phyloP scores from a whole-genome alignment of 164 flowering plant genomes.

The Brasenia schreberi region DNA sequence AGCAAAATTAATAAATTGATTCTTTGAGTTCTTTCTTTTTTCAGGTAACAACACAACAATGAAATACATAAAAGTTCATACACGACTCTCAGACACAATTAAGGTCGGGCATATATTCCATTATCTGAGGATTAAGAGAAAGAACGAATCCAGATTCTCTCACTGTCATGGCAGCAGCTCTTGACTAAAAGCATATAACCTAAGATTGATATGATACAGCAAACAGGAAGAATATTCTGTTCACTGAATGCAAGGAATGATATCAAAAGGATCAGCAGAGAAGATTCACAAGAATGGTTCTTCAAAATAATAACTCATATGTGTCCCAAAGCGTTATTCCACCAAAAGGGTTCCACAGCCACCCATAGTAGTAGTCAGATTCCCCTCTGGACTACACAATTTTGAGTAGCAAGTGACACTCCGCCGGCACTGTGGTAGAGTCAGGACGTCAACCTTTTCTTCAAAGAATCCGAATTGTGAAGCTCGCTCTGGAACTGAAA shows the following conservation, averaged over 20 bases:
- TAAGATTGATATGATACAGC: not conserved
- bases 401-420: not conserved
- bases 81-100: not conserved
- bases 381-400: not conserved
- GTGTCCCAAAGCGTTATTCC: not conserved
- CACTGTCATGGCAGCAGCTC: not conserved
- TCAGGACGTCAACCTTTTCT: conserved; percentile 29
- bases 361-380: not conserved
- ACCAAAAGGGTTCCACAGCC: not conserved
- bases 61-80: no score
- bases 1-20: no score
- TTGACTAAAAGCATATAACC: not conserved
- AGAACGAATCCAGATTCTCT: not conserved
- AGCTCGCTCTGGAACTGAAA: conserved; percentile 28
- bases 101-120: not conserved
- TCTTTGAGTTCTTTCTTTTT: no score
- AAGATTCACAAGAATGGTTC: not conserved
- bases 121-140: not conserved
- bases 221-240: not conserved
- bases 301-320: not conserved
- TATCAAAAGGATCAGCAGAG: not conserved
- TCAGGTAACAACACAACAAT: not conserved
- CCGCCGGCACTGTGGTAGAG: conserved; percentile 24
- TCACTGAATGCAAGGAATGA: not conserved
- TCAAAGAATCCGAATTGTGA: conserved; percentile 22